Base-by-base conservation (phyloP, 2,329 filamentous ascomycete species). In the Seiridium cupressi region DNA sequence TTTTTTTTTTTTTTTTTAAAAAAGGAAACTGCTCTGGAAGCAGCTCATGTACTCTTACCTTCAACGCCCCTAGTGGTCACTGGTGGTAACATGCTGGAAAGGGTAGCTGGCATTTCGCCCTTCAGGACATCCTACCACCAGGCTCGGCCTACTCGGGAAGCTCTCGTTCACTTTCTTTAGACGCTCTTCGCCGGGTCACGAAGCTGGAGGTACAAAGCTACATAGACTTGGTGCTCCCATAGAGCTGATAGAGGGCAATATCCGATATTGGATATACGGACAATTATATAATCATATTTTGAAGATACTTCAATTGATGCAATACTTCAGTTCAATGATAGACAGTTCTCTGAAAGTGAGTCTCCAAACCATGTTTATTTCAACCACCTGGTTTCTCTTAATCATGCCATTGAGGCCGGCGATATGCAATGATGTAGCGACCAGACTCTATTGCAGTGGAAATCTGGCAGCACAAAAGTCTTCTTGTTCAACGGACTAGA, bases 21-120 rank as follows among this genome's bases (percentile, higher is more conserved):
- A 61, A 62, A 63, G n/a, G n/a, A n/a, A 58, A 46, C 63, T 60
- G 65, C 62, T 63, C 66, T 53, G 65, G 65, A 31, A 64, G 66
- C 62, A 65, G 58, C 47, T 62, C 61, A 57, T 65, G 61, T 65
- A 65, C 61, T 61, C 51, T 53, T 59, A 59, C 48, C 51, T 6
- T 42, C 38, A 13, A 26, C 18, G 7, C 38, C 13, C 60, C 58
- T 63, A 36, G 59, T 42, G 58, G 63, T 32, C 34, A 60, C 62
- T 57, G 58, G 40, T 47, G 59, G 47, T 47, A 61, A 62, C 32
- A 60, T 60, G 55, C 49, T 57, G 62, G 62, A 46, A 55, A 46
- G 49, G 61, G 58, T 57, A 31, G 49, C 49, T 36, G 49, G 62
- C 65, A 61, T 44, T 56, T 65, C 58, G 55, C 57, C 58, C 58